These are phyloP conservation scores for Lentinula lateritia DNA, from an alignment of 768 basidiomycete species.

Conservation along the genomic window DNA sequence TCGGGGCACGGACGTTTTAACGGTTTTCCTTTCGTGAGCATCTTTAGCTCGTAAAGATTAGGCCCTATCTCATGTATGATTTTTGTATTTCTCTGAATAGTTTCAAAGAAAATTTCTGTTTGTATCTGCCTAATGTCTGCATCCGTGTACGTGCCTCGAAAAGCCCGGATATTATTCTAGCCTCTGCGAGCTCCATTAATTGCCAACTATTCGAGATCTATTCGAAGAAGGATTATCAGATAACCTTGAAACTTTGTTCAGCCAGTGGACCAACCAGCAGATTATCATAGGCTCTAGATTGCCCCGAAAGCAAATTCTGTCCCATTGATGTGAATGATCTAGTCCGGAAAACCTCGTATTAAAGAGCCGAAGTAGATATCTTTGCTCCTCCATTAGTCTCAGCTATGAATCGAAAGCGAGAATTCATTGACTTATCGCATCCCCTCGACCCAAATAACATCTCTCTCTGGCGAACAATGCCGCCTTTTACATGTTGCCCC, in stretches of 20 bases:
- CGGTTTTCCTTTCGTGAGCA: background rate
- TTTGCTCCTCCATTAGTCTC: background rate
- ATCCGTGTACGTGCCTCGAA: background rate
- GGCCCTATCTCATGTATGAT: background rate
- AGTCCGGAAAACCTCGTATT: background rate
- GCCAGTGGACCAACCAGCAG: slow-evolving; percentile 17
- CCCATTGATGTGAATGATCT: background rate
- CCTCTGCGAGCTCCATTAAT: background rate
- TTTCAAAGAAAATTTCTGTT: background rate
- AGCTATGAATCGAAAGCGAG: background rate
- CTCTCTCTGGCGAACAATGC: slow-evolving; percentile 53
- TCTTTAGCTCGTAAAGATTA: background rate
- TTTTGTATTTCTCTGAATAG: background rate
- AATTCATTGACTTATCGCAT: slow-evolving; percentile 47
- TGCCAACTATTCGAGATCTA: background rate
- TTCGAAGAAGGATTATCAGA: background rate
- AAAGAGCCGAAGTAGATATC: background rate
- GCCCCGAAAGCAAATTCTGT: background rate
- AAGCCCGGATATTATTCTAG: background rate
- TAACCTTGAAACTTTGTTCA: too few relatives aligned
- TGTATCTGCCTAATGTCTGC: background rate
- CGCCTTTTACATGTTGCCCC: slow-evolving; percentile 34
- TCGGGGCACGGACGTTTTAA: background rate
- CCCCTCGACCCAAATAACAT: slow-evolving; percentile 32
- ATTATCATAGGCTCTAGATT: slow-evolving; percentile 28